These are phyloP conservation scores for Raffaelea deltoideospora DNA, from an alignment of 2,329 filamentous ascomycete species.

Conservation along the genomic window DNA sequence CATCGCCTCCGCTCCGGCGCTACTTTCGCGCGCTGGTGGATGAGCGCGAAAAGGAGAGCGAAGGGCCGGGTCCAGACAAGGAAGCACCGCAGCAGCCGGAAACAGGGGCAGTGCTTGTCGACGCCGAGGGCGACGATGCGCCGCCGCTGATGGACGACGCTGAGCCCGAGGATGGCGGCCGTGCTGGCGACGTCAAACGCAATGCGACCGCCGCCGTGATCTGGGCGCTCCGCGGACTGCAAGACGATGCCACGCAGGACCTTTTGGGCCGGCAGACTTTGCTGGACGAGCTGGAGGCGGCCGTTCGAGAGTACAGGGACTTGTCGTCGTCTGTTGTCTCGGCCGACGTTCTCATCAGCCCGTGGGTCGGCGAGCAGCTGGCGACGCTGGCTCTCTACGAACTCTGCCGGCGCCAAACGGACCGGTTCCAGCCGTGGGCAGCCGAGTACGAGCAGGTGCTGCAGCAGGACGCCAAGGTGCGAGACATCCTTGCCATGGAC, in stretches of 20 bases:
- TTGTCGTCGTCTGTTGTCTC: no score
- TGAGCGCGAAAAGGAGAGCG: background rate
- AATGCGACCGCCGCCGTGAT: background rate
- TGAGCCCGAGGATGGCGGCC: no score
- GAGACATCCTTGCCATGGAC: slow-evolving; percentile 6
- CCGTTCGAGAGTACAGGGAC: background rate
- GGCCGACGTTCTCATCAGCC: background rate
- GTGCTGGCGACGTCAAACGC: no score
- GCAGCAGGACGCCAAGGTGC: slow-evolving; percentile 6
- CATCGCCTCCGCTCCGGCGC: slow-evolving; percentile 2
- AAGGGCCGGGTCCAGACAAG: no score
- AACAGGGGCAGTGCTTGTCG: no score
- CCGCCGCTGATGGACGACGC: no score
- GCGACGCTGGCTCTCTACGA: slow-evolving; percentile 4
- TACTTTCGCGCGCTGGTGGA: slow-evolving; percentile 4
- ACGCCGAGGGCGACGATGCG: no score
- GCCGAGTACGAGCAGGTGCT: slow-evolving; percentile 4
- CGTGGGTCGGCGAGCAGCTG: slow-evolving; percentile 5
- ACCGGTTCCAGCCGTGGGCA: slow-evolving; percentile 7
- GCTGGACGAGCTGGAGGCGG: slow-evolving; percentile 7
- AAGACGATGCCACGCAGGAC: slow-evolving; percentile 6
- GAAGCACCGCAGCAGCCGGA: no score
- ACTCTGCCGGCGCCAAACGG: slow-evolving; percentile 3
- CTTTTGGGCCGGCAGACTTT: slow-evolving; percentile 6
- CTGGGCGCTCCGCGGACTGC: slow-evolving; percentile 5